Conservation (phyloP, 495 filamentous ascomycete genomes). For the Penicillium cosmopolitanum region DNA sequence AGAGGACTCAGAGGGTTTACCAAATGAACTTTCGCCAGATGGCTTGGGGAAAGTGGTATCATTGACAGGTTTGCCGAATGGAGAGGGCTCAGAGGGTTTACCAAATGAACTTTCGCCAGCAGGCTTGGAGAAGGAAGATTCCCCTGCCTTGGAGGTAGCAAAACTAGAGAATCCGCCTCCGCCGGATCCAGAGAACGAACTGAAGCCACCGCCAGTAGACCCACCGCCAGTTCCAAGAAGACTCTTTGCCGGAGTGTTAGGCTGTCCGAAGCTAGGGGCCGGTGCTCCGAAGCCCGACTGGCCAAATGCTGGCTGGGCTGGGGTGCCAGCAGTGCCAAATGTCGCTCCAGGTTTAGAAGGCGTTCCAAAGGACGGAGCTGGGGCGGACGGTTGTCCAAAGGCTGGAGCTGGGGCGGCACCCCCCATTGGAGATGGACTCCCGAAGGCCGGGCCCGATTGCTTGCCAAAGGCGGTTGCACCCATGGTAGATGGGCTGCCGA, state of each 20-base stretch:
- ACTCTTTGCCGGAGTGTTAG: slow-evolving; percentile 35
- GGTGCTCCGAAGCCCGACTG: slow-evolving; percentile 54
- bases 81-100: slow-evolving; percentile 13
- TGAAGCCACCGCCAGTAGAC: slow-evolving; percentile 42
- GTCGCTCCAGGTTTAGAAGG: slow-evolving; percentile 34
- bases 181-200: slow-evolving; percentile 33
- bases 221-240: slow-evolving; percentile 29
- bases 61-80: slow-evolving; percentile 8
- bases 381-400: slow-evolving; percentile 52
- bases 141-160: slow-evolving; percentile 33
- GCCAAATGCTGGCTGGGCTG: slow-evolving; percentile 40
- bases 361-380: slow-evolving; percentile 37
- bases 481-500: slow-evolving; percentile 45
- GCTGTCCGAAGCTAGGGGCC: slow-evolving; percentile 45
- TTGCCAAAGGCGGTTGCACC: slow-evolving; percentile 44
- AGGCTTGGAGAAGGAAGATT: slow-evolving; percentile 34
- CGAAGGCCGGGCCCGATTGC: slow-evolving; percentile 26
- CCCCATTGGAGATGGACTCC: slow-evolving; percentile 32
- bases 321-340: slow-evolving; percentile 35
- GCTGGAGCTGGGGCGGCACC: slow-evolving; percentile 37
- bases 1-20: slow-evolving; percentile 12
- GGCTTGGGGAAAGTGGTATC: slow-evolving; percentile 35
- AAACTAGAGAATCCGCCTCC: slow-evolving; percentile 43
- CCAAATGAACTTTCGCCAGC: slow-evolving; percentile 19
- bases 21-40: slow-evolving; percentile 20